Percentiles rank a stretch among this genome's conserved stretches.
Evolutionary conservation across 768 basidiomycete genomes (phyloP).

Genomic region (Cubamyces lactineus): DNA sequence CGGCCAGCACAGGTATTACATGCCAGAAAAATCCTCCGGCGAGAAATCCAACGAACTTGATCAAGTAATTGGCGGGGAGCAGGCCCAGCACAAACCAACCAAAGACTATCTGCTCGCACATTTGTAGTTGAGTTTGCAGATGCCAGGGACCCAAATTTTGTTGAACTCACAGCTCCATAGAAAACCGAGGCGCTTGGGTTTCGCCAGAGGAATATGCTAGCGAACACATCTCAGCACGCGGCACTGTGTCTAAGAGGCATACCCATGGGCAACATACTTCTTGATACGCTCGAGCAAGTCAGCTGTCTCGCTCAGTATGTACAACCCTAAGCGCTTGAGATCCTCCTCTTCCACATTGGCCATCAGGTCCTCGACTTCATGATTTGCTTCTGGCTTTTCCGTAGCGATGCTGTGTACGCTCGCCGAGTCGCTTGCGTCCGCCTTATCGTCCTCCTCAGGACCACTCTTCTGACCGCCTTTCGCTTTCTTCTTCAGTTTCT

Average conservation of each 20-base stretch:
- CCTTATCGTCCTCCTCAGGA: conserved; percentile 23
- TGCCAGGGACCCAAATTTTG: neutral
- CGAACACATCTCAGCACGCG: neutral
- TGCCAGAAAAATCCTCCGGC: conserved; percentile 68
- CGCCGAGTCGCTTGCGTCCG: conserved; percentile 1
- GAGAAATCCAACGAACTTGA: conserved; percentile 49
- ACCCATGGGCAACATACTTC: conserved; percentile 47
- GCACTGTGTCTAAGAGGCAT: conserved; percentile 1
- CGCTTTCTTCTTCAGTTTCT: conserved; percentile 36
- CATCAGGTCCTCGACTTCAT: conserved; percentile 10
- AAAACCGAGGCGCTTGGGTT: conserved; percentile 50
- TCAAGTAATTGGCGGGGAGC: conserved; percentile 53
- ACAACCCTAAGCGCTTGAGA: conserved; percentile 46
- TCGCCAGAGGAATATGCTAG: conserved; percentile 72
- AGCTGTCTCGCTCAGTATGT: conserved; percentile 49
- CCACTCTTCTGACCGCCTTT: conserved; percentile 16
- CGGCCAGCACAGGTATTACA: conserved; percentile 54
- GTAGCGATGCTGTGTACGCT: neutral
- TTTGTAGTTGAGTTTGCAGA: conserved; percentile 14
- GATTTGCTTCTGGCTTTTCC: conserved; percentile 3
- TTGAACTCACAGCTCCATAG: conserved; percentile 50
- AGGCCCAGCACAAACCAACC: conserved; percentile 45
- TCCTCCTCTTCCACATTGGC: conserved; percentile 40
- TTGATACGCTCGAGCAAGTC: conserved; percentile 67
- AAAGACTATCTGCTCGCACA: conserved; percentile 41